Base-by-base conservation (phyloP, 257 asterid species). In the Linaria vulgaris region DNA sequence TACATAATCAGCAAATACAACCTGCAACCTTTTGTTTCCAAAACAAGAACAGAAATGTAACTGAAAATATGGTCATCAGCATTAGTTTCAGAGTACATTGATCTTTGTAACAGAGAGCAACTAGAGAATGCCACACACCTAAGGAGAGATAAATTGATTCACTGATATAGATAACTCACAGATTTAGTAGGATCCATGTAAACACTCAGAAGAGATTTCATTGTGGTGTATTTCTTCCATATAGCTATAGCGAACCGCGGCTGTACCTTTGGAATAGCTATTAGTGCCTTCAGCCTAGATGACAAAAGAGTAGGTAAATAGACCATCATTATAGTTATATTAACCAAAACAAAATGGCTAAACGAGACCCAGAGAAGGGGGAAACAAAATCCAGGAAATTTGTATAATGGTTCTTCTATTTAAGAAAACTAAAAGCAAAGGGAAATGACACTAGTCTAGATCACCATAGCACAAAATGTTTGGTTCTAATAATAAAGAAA, bases 221-320 rank as follows among this genome's bases (percentile, higher is more conserved):
- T 87, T 20, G 99, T 82, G 57, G 99, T 95, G 79, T 87, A 92
- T 72, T 82, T 87, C 85, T 89, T 89, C 91, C 95, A 78, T 69
- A 92, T 89, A 59, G 99, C 89, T 27, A 92, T 69, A 48, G 99
- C 96, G 72, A 76, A 85, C 68, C 95, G 88, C 21, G 99, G 99
- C 67, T 92, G 99, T 67, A 89, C 96, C 83, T 92, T 92, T 16
- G 97, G 99, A 43, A 92, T 83, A 56, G 96, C 89, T 63, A 92
- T 71, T 70, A 92, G 79, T 20, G 91, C 91, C 78, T 92, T 92
- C 68, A 92, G 75, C 99, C 99, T 92, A 82, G 73, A 82, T 15
- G 54, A 65, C 13, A 48, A 44, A 51, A 56, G 43, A 66, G 57
- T 57, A n/a, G 57, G 31, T 21, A 54, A 12, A 49, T 51, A 16